phyloP scores from a whole-genome alignment of 1,284 basidiomycete genomes.

The Ganoderma resinaceum region DNA sequence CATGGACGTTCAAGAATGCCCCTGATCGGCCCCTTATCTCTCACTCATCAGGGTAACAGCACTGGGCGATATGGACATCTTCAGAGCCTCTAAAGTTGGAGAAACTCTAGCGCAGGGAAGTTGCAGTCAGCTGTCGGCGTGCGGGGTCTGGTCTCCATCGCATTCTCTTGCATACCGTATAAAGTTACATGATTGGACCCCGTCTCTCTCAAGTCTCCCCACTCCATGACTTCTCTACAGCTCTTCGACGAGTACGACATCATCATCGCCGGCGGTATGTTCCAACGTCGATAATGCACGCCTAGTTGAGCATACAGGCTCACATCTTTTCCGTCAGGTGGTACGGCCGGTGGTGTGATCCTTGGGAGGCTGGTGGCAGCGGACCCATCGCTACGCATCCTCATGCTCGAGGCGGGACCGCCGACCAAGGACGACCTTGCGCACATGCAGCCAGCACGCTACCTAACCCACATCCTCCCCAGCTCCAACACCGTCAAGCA shows the following conservation, averaged over 20 bases:
- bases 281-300: neutral
- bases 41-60: neutral
- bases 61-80: neutral
- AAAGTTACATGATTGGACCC: neutral
- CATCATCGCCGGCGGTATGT: conserved; percentile 55
- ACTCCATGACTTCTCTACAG: neutral
- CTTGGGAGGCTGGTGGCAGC: conserved; percentile 51
- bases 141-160: neutral
- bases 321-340: conserved; percentile 39
- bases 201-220: neutral
- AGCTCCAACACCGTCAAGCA: conserved; percentile 31
- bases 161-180: neutral
- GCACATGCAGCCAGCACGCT: conserved; percentile 43
- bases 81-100: neutral
- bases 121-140: neutral
- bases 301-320: neutral
- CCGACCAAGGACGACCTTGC: conserved; percentile 39
- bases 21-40: neutral
- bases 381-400: conserved; percentile 47
- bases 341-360: conserved; percentile 48
- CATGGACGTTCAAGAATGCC: neutral
- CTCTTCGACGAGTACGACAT: conserved; percentile 46
- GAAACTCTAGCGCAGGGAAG: neutral
- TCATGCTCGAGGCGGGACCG: conserved; percentile 50
- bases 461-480: conserved; percentile 35